Evolutionary conservation across 108 stramenopile species (phyloP).

Genomic region (Discostella stelligeroides): DNA sequence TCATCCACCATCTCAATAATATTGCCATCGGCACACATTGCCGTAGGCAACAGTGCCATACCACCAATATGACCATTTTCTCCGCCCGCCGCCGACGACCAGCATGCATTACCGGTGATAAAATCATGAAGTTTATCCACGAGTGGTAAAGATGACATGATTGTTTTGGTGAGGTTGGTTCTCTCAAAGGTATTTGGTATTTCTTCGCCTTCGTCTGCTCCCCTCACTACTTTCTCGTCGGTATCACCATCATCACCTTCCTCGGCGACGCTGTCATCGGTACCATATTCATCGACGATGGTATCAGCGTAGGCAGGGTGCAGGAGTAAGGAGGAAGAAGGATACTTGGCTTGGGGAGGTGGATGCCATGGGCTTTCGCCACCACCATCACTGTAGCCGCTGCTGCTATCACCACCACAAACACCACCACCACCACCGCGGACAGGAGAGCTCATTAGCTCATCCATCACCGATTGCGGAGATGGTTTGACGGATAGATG

Average conservation of each 20-base stretch:
- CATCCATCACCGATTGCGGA: constrained; percentile 4
- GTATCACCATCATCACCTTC: background rate
- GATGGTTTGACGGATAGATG: too few species aligned
- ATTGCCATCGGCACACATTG: too few species aligned
- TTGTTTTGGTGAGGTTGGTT: background rate
- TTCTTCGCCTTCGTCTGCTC: too few species aligned
- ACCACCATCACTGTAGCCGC: too few species aligned
- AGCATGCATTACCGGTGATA: background rate
- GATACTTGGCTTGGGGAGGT: background rate
- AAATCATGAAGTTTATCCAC: background rate
- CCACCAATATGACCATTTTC: background rate
- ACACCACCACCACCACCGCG: too few species aligned
- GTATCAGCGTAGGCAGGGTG: background rate
- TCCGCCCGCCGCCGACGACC: background rate
- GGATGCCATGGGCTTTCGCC: background rate
- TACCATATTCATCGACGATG: background rate
- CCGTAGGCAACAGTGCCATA: too few species aligned
- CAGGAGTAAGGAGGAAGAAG: background rate
- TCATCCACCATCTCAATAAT: too few species aligned
- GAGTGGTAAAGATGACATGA: background rate
- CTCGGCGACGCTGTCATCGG: background rate
- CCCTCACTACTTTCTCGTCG: background rate
- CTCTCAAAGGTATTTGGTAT: background rate
- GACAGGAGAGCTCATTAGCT: background rate
- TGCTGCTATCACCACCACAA: too few species aligned